Evolutionary conservation across 176 grass and related monocot genomes (phyloP).

Genomic region (Aegilops longissima): DNA sequence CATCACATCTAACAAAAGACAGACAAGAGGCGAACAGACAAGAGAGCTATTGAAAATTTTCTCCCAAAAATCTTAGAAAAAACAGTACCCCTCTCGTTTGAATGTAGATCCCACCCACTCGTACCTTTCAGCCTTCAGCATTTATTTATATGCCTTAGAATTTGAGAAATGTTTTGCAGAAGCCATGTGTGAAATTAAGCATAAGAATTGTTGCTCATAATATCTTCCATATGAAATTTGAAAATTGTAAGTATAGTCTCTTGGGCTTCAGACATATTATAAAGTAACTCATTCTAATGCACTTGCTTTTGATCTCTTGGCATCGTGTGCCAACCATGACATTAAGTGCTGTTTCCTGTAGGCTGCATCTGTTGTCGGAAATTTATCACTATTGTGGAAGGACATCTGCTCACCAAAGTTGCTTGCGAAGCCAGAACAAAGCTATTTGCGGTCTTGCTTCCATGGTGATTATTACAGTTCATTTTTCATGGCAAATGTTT

Average conservation of each 20-base stretch:
- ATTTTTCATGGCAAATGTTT: not conserved
- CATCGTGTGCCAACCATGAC: not conserved
- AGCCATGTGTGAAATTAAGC: not conserved
- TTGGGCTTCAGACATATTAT: not conserved
- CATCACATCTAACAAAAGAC: not conserved
- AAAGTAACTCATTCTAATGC: not conserved
- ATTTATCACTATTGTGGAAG: not conserved
- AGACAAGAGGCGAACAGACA: not conserved
- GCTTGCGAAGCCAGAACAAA: not conserved
- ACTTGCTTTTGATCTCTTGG: not conserved
- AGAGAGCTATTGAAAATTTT: not conserved
- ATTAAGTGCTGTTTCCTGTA: constrained; percentile 7
- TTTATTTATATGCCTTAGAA: not conserved
- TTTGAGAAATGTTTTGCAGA: not conserved
- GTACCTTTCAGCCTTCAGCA: not conserved
- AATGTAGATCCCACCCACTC: not conserved
- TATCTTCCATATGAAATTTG: not conserved
- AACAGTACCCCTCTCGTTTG: not conserved
- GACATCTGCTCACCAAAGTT: not conserved
- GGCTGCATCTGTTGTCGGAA: constrained; percentile 1
- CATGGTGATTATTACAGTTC: constrained; percentile 36
- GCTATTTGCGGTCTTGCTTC: constrained; percentile 17
- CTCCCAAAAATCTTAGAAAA: not conserved
- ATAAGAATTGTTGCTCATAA: not conserved
- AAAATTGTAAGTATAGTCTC: not conserved